Conservation (phyloP, 2,329 filamentous ascomycete species). For the Orbilia blumenaviensis region DNA sequence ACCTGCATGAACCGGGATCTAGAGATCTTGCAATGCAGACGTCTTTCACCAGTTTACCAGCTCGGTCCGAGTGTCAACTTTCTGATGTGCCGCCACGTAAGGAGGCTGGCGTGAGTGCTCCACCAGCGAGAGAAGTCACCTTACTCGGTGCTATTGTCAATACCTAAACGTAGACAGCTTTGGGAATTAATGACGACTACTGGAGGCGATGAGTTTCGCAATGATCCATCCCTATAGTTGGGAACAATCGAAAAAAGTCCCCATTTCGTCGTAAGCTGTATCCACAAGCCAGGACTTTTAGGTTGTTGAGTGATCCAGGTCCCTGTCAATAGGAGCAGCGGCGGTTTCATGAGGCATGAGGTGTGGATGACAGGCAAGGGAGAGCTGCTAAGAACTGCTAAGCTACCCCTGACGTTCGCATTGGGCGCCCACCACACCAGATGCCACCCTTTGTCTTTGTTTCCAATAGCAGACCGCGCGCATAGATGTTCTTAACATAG, state of each 20-base stretch:
- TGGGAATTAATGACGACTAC: conserved; percentile 11
- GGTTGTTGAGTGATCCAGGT: conserved; percentile 36
- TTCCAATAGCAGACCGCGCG: conserved; percentile 48
- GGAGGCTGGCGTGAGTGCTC: background rate
- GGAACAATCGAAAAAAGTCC: conserved; percentile 22
- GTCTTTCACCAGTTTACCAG: conserved; percentile 24
- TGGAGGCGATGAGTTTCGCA: conserved; percentile 12
- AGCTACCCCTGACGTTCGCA: conserved; percentile 42
- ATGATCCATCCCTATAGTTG: conserved; percentile 11
- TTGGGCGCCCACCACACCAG: conserved; percentile 13
- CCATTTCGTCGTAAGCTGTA: conserved; percentile 24
- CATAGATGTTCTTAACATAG: conserved; percentile 49
- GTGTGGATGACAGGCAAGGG: conserved; percentile 38
- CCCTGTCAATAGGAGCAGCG: conserved; percentile 23
- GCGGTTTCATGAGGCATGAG: conserved; percentile 37
- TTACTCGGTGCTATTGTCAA: conserved; percentile 9
- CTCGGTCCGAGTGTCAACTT: conserved; percentile 8
- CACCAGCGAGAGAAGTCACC: background rate
- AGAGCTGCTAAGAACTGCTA: conserved; percentile 3
- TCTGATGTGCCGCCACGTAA: background rate
- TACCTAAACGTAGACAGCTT: conserved; percentile 17
- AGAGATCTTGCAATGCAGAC: conserved; percentile 22
- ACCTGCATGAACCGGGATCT: conserved; percentile 50
- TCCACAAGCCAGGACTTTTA: background rate
- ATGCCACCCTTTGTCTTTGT: conserved; percentile 37